These are phyloP conservation scores for Dactylellina drechsleri DNA, from an alignment of 2,329 filamentous ascomycete genomes.

Conservation along the genomic window DNA sequence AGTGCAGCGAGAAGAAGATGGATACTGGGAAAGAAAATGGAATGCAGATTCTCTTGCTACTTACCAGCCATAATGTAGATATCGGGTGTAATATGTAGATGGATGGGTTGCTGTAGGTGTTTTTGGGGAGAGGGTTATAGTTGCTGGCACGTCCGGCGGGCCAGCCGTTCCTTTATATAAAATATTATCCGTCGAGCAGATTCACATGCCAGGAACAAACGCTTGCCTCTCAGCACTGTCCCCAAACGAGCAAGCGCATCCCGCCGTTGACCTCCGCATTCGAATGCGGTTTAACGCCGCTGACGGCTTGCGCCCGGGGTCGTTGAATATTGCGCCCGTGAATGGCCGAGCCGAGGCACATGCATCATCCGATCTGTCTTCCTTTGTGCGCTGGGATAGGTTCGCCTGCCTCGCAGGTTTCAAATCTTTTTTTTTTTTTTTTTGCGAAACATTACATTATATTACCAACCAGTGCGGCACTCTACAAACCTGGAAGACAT, in stretches of 20 bases:
- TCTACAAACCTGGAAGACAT: neutral
- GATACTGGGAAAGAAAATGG: too few species aligned
- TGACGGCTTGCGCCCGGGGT: conserved; percentile 8
- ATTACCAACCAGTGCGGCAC: neutral
- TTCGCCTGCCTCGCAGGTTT: too few species aligned
- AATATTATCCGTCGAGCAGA: neutral
- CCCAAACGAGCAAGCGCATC: neutral
- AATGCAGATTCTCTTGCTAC: too few species aligned
- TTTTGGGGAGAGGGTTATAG: too few species aligned
- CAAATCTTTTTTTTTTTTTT: too few species aligned
- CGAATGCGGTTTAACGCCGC: conserved; percentile 1
- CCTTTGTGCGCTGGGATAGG: neutral
- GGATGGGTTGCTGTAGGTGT: too few species aligned
- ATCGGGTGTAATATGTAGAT: neutral
- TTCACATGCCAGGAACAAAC: conserved; percentile 36
- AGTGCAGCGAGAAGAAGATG: too few species aligned
- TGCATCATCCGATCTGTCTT: neutral
- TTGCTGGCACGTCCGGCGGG: neutral
- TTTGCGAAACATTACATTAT: neutral
- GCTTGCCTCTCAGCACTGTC: too few species aligned
- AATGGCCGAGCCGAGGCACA: conserved; percentile 42
- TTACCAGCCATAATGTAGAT: neutral
- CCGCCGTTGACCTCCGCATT: conserved; percentile 7
- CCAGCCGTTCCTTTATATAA: conserved; percentile 12
- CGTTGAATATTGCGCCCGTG: neutral